Conservation (phyloP, 208 protist genomes). For the Wallacemonas sp. region DNA sequence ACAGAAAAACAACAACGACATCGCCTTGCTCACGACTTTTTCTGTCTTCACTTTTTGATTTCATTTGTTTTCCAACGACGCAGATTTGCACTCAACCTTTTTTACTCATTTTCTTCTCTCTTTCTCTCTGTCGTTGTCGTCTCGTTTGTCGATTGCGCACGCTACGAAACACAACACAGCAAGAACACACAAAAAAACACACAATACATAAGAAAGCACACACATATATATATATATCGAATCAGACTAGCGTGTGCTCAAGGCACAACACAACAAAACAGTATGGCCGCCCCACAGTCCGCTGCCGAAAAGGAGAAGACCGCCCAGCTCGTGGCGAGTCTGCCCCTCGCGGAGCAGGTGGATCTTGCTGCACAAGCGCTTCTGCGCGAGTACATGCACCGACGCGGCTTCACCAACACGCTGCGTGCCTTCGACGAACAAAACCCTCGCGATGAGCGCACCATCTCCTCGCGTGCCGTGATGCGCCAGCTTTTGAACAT, state of each 20-base stretch:
- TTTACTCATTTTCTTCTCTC: slow-evolving; percentile 19
- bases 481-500: slow-evolving; percentile 83
- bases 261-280: too few species aligned
- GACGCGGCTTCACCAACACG: slow-evolving; percentile 61
- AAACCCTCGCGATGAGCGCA: slow-evolving; percentile 62
- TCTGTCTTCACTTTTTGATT: slow-evolving; percentile 10
- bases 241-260: neutral
- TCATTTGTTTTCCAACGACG: slow-evolving; percentile 20
- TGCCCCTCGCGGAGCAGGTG: slow-evolving; percentile 53
- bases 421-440: slow-evolving; percentile 71
- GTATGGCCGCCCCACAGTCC: slow-evolving; percentile 10
- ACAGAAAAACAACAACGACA: neutral
- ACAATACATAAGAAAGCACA: slow-evolving; percentile 7
- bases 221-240: neutral
- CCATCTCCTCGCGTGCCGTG: slow-evolving; percentile 70
- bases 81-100: slow-evolving; percentile 10
- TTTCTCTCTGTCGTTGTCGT: slow-evolving; percentile 15
- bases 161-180: too few species aligned
- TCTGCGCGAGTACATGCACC: slow-evolving; percentile 90
- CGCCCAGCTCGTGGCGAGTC: slow-evolving; percentile 26
- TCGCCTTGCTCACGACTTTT: neutral
- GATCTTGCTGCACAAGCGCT: slow-evolving; percentile 77
- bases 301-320: slow-evolving; percentile 11
- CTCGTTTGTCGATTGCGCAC: neutral
- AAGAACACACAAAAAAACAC: neutral